Percentiles rank a stretch among this genome's conserved stretches.
Conservation (phyloP, 2,329 filamentous ascomycete species). For the Cercospora berteroae region DNA sequence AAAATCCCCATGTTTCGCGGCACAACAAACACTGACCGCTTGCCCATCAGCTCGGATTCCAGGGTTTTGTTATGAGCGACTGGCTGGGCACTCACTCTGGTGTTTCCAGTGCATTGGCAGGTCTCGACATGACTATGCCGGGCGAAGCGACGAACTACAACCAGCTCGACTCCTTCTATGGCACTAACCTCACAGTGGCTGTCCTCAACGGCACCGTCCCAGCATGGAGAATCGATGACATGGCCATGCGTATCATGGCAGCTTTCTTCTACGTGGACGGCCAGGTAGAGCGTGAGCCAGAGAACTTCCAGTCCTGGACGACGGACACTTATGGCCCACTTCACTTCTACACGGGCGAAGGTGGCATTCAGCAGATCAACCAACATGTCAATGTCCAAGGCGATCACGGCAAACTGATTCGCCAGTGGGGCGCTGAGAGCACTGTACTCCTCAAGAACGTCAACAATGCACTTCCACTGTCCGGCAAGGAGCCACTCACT, state of each 20-base stretch:
- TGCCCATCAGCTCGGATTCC: conserved; percentile 58
- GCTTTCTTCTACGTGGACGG: conserved; percentile 52
- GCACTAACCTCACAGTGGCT: conserved; percentile 34
- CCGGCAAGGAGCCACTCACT: conserved; percentile 47
- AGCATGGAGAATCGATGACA: conserved; percentile 35
- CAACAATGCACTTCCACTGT: conserved; percentile 55
- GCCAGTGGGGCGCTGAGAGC: conserved; percentile 57
- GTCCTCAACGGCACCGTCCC: conserved; percentile 37
- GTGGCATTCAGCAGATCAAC: conserved; percentile 63
- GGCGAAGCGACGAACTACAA: conserved; percentile 69
- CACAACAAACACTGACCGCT: conserved; percentile 52
- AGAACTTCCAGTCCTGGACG: conserved; percentile 49
- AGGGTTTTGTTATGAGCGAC: conserved; percentile 52
- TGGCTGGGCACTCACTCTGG: conserved; percentile 41
- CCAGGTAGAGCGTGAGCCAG: conserved; percentile 49
- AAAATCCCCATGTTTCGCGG: conserved; percentile 54
- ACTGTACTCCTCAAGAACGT: conserved; percentile 64
- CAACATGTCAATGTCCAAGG: conserved; percentile 75
- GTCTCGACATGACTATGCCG: conserved; percentile 38
- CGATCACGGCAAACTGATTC: conserved; percentile 69
- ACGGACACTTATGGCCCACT: conserved; percentile 62
- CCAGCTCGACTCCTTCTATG: conserved; percentile 64
- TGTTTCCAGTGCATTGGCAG: conserved; percentile 32
- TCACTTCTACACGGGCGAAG: conserved; percentile 61
- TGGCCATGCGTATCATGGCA: conserved; percentile 36